Conservation (phyloP, 2,329 filamentous ascomycete species). For the Cladosporium sp. region DNA sequence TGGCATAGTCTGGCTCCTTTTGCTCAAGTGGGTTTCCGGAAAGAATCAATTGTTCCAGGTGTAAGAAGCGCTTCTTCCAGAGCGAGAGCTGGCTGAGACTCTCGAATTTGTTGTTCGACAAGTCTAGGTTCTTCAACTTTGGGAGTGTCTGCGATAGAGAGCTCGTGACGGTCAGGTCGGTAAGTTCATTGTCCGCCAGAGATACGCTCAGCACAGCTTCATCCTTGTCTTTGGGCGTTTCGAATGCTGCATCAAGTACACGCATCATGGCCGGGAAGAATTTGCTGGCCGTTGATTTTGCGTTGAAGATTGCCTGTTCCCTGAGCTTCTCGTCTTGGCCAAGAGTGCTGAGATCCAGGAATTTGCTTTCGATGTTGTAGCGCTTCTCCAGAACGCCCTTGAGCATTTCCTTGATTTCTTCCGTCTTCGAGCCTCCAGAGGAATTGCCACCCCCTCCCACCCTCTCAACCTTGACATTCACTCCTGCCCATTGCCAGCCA, state of each 20-base stretch:
- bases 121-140: slow-evolving; percentile 80
- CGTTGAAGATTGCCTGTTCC: slow-evolving; percentile 71
- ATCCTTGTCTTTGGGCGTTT: slow-evolving; percentile 64
- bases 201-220: slow-evolving; percentile 78
- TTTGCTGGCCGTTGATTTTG: slow-evolving; percentile 69
- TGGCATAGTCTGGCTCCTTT: slow-evolving; percentile 50
- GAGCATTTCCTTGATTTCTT: slow-evolving; percentile 60
- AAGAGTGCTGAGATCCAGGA: slow-evolving; percentile 78
- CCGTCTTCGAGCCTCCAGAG: slow-evolving; percentile 37
- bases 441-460: slow-evolving; percentile 20
- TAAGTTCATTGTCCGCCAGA: slow-evolving; percentile 74
- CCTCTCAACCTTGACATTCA: slow-evolving; percentile 34
- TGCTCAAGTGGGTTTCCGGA: slow-evolving; percentile 67
- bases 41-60: slow-evolving; percentile 76
- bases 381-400: slow-evolving; percentile 67
- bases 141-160: slow-evolving; percentile 75
- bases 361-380: slow-evolving; percentile 67
- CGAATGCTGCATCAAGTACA: slow-evolving; percentile 75
- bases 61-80: slow-evolving; percentile 76
- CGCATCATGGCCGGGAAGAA: slow-evolving; percentile 90
- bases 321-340: slow-evolving; percentile 67
- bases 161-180: slow-evolving; percentile 68
- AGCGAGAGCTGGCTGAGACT: slow-evolving; percentile 63
- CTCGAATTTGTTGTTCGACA: slow-evolving; percentile 76
- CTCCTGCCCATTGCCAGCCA: slow-evolving; percentile 37